Conservation (phyloP, 1,139 yeast genomes). For the Geotrichum carabidarum region DNA sequence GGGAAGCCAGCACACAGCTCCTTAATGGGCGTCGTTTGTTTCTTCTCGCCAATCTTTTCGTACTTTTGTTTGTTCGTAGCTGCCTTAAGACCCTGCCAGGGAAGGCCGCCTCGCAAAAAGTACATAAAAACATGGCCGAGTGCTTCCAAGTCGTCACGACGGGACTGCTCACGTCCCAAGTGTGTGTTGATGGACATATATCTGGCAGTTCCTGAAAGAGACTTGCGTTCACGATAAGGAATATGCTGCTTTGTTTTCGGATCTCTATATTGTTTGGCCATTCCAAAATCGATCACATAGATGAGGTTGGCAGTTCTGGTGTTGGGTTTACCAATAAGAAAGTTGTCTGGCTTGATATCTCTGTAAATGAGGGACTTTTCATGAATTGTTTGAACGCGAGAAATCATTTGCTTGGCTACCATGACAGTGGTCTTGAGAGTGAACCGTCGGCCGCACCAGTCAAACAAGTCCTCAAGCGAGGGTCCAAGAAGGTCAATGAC, state of each 20-base stretch:
- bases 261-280: conserved; percentile 96
- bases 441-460: conserved; percentile 95
- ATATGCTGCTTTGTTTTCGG: conserved; percentile 93
- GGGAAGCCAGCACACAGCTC: conserved; percentile 83
- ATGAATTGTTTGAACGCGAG: conserved; percentile 80
- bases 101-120: conserved; percentile 86
- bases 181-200: conserved; percentile 98
- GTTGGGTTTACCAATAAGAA: conserved; percentile 67
- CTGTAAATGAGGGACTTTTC: conserved; percentile 85
- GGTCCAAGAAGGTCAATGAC: conserved; percentile 95
- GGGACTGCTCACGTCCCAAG: conserved; percentile 90
- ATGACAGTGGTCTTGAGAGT: conserved; percentile 83
- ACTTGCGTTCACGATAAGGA: conserved; percentile 91
- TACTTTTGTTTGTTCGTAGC: conserved; percentile 94
- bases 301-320: conserved; percentile 48
- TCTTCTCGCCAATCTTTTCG: conserved; percentile 93
- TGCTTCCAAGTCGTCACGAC: conserved; percentile 94
- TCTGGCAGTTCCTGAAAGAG: conserved; percentile 93
- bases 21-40: conserved; percentile 77
- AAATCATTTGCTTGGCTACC: conserved; percentile 88
- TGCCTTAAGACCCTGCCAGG: conserved; percentile 99
- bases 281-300: conserved; percentile 71
- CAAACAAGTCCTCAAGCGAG: conserved; percentile 89
- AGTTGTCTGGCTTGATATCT: conserved; percentile 95
- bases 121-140: conserved; percentile 94